phyloP scores from a whole-genome alignment of 768 basidiomycete genomes.

The Tricholoma saponaceum region DNA sequence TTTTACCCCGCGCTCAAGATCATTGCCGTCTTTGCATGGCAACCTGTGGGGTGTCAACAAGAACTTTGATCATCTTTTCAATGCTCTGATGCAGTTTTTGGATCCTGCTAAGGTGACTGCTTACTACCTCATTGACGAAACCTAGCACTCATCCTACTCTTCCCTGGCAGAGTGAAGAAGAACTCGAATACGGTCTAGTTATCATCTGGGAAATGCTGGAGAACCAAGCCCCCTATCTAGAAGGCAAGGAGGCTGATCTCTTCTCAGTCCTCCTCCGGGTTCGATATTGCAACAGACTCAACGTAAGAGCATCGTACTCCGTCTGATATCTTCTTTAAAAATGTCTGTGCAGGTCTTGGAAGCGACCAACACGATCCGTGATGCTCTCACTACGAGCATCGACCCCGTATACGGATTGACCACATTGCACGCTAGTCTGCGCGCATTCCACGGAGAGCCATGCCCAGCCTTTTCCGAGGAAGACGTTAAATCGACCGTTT shows the following conservation, averaged over 20 bases:
- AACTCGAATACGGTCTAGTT: conserved; percentile 76
- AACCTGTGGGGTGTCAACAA: conserved; percentile 74
- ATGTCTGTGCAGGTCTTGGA: conserved; percentile 59
- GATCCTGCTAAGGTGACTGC: conserved; percentile 54
- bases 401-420: conserved; percentile 85
- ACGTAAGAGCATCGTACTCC: conserved; percentile 40
- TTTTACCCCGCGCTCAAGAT: conserved; percentile 34
- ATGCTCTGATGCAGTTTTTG: conserved; percentile 59
- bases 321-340: neutral
- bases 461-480: conserved; percentile 37
- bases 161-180: conserved; percentile 48
- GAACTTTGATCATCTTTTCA: conserved; percentile 67
- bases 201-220: conserved; percentile 82
- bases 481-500: conserved; percentile 59
- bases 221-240: conserved; percentile 66
- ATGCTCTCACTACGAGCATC: conserved; percentile 63
- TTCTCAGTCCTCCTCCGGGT: conserved; percentile 68
- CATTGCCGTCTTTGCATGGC: conserved; percentile 40
- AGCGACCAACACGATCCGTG: conserved; percentile 79
- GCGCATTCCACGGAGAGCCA: conserved; percentile 55
- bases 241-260: conserved; percentile 76
- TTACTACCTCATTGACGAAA: conserved; percentile 13
- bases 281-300: conserved; percentile 67
- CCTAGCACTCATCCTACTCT: conserved; percentile 2
- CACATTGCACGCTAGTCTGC: conserved; percentile 72